Evolutionary conservation across 2,329 filamentous ascomycete genomes (phyloP).

Genomic region (Alternaria sp.): DNA sequence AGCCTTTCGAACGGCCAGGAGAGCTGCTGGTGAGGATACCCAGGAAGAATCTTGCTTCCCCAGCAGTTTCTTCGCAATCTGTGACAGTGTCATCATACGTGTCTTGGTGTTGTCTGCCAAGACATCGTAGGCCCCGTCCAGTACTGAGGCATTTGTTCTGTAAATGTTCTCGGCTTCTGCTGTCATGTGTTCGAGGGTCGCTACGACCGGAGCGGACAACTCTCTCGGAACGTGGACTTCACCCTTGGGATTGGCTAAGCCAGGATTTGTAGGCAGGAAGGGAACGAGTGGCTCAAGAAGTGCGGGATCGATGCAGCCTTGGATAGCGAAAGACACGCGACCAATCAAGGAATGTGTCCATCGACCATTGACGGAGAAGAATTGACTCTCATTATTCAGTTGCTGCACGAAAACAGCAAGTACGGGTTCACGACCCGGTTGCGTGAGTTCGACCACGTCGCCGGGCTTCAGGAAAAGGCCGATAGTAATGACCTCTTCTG

Average conservation of each 20-base stretch:
- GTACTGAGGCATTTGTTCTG: slow-evolving; percentile 53
- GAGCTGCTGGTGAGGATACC: slow-evolving; percentile 53
- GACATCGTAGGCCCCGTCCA: slow-evolving; percentile 60
- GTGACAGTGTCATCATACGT: slow-evolving; percentile 57
- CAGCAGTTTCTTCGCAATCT: slow-evolving; percentile 57
- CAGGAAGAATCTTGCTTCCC: slow-evolving; percentile 28
- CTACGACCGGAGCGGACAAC: slow-evolving; percentile 56
- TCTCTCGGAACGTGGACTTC: slow-evolving; percentile 56
- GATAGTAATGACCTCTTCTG: slow-evolving; percentile 45
- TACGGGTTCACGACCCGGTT: slow-evolving; percentile 50
- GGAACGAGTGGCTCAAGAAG: slow-evolving; percentile 58
- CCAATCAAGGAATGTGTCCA: slow-evolving; percentile 54
- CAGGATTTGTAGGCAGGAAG: slow-evolving; percentile 58
- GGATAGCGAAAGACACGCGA: slow-evolving; percentile 59
- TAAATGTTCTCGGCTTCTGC: slow-evolving; percentile 58
- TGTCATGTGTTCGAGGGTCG: slow-evolving; percentile 55
- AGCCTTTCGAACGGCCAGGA: slow-evolving; percentile 76
- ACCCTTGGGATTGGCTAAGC: slow-evolving; percentile 31
- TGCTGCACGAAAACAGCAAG: slow-evolving; percentile 60
- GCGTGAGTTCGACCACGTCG: slow-evolving; percentile 59
- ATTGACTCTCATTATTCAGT: slow-evolving; percentile 53
- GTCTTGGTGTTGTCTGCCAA: slow-evolving; percentile 56
- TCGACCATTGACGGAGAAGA: slow-evolving; percentile 60
- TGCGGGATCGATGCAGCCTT: slow-evolving; percentile 57
- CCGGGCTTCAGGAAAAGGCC: slow-evolving; percentile 53